Evolutionary conservation across 208 protist genomes (phyloP), one percentile per base, ranked within the genome.

Genomic region (Leishmania aethiopica): DNA sequence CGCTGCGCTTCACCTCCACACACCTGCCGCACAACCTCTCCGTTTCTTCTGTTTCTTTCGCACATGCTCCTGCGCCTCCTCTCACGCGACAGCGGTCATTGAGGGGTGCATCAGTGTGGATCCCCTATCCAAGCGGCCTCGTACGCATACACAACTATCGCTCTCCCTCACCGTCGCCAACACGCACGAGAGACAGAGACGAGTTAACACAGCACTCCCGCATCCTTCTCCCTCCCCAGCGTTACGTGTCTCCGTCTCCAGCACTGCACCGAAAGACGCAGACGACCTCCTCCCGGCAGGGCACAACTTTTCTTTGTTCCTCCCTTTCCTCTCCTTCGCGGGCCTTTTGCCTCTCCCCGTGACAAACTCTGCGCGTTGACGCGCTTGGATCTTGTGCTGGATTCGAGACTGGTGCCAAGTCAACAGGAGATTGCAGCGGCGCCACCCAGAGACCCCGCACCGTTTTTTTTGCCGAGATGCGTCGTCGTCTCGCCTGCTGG

Each of bases 31-130:
- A n/a, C 47, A 22, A 51, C 45, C 51, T 22, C 53, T 86, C 75
- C 80, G 86, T 86, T 49, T 67, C 37, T 78, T 49, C 78, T 10
- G 73, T 77, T 76, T 60, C 51, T 81, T 75, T 82, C 66, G 35
- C 66, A 55, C 35, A 76, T 62, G 70, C 70, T 19, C 3, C 42
- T 53, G 70, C 28, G 40, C 42, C 28, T 47, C 73, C 17, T 59
- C 25, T n/a, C 32, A 40, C 73, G 32, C 35, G 53, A 42, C n/a
- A 45, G 32, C 51, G 32, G 7, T 45, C 49, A 59, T 77, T 42
- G 32, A 77, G 19, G 13, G 13, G 5, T 35, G 51, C n/a, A 37
- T 51, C 70, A 53, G 4, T 22, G 42, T 22, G 19, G 37, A 42
- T 45, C 42, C 40, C 45, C 28, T 53, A 35, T 74, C 15, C 70